Conservation (phyloP, 148 eudicot genomes). For the Persicaria maculosa region DNA sequence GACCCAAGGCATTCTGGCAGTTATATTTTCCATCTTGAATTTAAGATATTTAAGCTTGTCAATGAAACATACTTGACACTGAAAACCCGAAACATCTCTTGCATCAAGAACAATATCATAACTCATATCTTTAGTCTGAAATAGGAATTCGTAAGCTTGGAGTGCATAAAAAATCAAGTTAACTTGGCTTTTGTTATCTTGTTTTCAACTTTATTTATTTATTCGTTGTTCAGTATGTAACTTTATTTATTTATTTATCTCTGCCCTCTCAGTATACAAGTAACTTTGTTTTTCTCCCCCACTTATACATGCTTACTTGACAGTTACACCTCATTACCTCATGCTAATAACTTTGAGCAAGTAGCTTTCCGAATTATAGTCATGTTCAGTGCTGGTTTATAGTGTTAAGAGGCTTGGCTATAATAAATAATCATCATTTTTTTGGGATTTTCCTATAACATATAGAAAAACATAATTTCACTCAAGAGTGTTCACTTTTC, state of each 20-base stretch:
- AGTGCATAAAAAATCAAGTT: background rate
- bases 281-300: background rate
- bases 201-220: background rate
- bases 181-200: background rate
- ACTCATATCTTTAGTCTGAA: background rate
- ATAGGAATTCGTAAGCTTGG: background rate
- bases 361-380: background rate
- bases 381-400: background rate
- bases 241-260: background rate
- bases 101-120: background rate
- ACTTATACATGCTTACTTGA: background rate
- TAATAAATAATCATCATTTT: background rate
- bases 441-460: background rate
- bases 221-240: background rate
- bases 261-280: background rate
- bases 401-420: background rate
- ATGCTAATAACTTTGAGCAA: background rate
- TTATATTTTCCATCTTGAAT: background rate
- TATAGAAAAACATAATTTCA: background rate
- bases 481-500: background rate
- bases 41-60: background rate
- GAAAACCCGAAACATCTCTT: conserved; percentile 1
- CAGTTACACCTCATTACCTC: background rate
- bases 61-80: background rate
- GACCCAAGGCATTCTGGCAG: background rate